Percentiles rank a stretch among this genome's conserved stretches.
Evolutionary conservation across 2,329 filamentous ascomycete species (phyloP).

Genomic region (Trichoderma sp.): DNA sequence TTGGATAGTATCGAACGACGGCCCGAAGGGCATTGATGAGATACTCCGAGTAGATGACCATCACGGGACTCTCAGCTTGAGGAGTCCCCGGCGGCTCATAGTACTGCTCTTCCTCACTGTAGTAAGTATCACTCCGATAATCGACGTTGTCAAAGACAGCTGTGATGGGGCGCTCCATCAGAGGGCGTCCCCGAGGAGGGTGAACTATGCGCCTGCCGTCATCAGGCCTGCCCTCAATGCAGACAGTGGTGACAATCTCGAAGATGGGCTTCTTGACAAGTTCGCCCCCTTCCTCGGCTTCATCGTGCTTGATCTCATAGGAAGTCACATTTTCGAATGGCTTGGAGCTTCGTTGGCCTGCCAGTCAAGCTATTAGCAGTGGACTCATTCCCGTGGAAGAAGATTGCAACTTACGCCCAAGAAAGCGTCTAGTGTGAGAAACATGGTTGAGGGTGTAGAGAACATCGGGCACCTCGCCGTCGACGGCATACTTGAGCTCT

Average conservation of each 20-base stretch:
- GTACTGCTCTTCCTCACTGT: constrained; percentile 34
- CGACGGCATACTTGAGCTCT: constrained; percentile 27
- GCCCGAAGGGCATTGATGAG: constrained; percentile 52
- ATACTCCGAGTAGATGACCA: constrained; percentile 50
- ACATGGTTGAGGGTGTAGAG: constrained; percentile 48
- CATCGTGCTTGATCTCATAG: constrained; percentile 34
- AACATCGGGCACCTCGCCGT: constrained; percentile 47
- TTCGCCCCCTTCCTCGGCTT: constrained; percentile 29
- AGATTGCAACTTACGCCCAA: constrained; percentile 41
- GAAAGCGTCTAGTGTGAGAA: constrained; percentile 38
- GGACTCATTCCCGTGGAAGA: background rate
- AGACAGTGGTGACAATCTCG: constrained; percentile 49
- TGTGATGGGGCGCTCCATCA: constrained; percentile 38
- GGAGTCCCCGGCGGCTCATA: constrained; percentile 34
- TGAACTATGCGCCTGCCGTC: constrained; percentile 16
- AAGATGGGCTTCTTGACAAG: constrained; percentile 42
- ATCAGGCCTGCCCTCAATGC: constrained; percentile 30
- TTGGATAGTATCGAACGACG: constrained; percentile 53
- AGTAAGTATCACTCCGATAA: constrained; percentile 36
- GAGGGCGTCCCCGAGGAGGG: constrained; percentile 25
- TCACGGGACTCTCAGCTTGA: constrained; percentile 41
- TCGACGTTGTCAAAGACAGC: constrained; percentile 35
- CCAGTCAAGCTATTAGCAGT: constrained; percentile 28
- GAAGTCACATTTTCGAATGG: constrained; percentile 44
- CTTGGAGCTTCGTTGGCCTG: constrained; percentile 44